Evolutionary conservation across 495 filamentous ascomycete genomes (phyloP).

Genomic region (Margaritispora aquatica): DNA sequence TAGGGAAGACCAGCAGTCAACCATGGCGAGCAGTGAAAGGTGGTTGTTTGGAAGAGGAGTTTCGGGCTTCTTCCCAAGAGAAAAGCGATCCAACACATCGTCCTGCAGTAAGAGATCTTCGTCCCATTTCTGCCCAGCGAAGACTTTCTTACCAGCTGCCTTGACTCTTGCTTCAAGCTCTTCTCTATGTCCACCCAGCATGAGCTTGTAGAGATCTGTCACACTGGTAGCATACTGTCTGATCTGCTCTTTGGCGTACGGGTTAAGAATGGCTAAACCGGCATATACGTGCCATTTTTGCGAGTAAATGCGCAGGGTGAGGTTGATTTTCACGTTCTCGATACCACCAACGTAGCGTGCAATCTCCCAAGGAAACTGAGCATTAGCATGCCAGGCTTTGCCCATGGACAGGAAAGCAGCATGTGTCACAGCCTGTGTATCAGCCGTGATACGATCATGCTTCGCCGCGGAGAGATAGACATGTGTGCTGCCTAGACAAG

Average conservation of each 20-base stretch:
- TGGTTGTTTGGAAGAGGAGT: conserved; percentile 78
- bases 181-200: conserved; percentile 74
- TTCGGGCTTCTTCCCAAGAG: conserved; percentile 56
- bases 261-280: conserved; percentile 93
- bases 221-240: conserved; percentile 86
- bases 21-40: conserved; percentile 90
- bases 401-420: conserved; percentile 97
- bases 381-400: conserved; percentile 87
- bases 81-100: conserved; percentile 82
- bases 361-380: conserved; percentile 94
- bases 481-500: conserved; percentile 72
- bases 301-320: conserved; percentile 92
- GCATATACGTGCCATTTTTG: conserved; percentile 99
- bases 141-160: conserved; percentile 73
- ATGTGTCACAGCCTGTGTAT: conserved; percentile 97
- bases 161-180: conserved; percentile 80
- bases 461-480: conserved; percentile 80
- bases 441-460: conserved; percentile 95
- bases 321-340: conserved; percentile 98
- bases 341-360: conserved; percentile 91
- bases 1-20: conserved; percentile 93
- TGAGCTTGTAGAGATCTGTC: conserved; percentile 92
- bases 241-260: conserved; percentile 85
- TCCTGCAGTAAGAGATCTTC: conserved; percentile 68
- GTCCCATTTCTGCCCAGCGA: conserved; percentile 47